Evolutionary conservation across 2,329 filamentous ascomycete genomes (phyloP).

Genomic region (Pseudocercospora fijiensis): DNA sequence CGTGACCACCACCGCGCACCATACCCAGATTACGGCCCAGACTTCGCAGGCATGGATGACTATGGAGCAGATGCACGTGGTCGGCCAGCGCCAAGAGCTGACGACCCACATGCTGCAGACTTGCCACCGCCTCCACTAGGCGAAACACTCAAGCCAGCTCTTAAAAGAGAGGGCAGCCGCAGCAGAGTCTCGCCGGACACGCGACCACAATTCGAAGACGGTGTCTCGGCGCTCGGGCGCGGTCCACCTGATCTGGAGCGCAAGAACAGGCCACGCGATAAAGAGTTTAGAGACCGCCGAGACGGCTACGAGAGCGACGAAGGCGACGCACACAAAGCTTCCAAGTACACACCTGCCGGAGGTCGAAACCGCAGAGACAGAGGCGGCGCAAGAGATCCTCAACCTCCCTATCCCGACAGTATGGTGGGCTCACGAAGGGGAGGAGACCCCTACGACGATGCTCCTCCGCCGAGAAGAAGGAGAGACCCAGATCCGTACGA

Average conservation of each 20-base stretch:
- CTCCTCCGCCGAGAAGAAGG: conserved; percentile 21
- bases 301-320: conserved; percentile 42
- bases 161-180: conserved; percentile 37
- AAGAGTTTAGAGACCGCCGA: conserved; percentile 37
- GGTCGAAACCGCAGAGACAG: conserved; percentile 8
- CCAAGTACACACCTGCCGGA: conserved; percentile 19
- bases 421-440: conserved; percentile 18
- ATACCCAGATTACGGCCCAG: conserved; percentile 8
- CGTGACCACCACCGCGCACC: conserved; percentile 11
- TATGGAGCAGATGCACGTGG: conserved; percentile 11
- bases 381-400: conserved; percentile 19
- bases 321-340: conserved; percentile 34
- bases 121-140: conserved; percentile 37
- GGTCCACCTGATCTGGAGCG: conserved; percentile 37
- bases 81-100: conserved; percentile 11
- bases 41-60: conserved; percentile 8
- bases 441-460: conserved; percentile 23
- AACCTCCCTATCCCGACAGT: conserved; percentile 20
- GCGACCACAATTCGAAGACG: conserved; percentile 37
- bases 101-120: conserved; percentile 16
- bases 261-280: conserved; percentile 35
- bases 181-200: conserved; percentile 33
- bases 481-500: conserved; percentile 27
- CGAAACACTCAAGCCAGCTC: conserved; percentile 33
- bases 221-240: conserved; percentile 36